phyloP scores from a whole-genome alignment of 495 filamentous ascomycete genomes.

The Hypoxylon trugodes region DNA sequence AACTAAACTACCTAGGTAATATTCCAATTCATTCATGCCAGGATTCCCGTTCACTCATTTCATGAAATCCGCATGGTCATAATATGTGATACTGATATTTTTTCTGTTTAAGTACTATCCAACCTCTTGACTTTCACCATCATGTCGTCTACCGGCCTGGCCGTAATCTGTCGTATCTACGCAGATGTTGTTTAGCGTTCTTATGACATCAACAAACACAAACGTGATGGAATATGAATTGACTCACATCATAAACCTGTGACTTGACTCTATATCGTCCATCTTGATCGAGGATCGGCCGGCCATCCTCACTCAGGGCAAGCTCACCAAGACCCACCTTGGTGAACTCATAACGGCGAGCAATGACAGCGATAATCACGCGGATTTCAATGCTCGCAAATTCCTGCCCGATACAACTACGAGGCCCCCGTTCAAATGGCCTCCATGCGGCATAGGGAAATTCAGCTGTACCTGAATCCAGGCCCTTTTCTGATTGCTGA shows the following conservation, averaged over 20 bases:
- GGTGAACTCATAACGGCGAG: constrained; percentile 52
- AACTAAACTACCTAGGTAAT: too few relatives aligned
- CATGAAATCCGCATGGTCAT: too few relatives aligned
- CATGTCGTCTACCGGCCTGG: too few relatives aligned
- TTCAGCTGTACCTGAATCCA: not conserved
- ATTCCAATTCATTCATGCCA: too few relatives aligned
- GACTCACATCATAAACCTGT: constrained; percentile 56
- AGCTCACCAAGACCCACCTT: constrained; percentile 57
- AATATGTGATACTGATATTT: too few relatives aligned
- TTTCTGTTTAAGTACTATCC: too few relatives aligned
- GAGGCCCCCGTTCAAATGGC: constrained; percentile 63
- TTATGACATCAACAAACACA: too few relatives aligned
- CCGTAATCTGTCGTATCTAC: too few relatives aligned
- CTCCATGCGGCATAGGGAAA: constrained; percentile 56
- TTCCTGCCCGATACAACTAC: constrained; percentile 66
- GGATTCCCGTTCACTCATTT: too few relatives aligned
- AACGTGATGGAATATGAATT: too few relatives aligned
- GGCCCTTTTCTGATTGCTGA: not conserved
- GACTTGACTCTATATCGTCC: constrained; percentile 46
- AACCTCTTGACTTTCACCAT: too few relatives aligned
- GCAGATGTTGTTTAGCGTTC: too few relatives aligned
- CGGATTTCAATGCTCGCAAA: constrained; percentile 56
- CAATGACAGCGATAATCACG: constrained; percentile 50
- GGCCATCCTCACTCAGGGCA: not conserved
- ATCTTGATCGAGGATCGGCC: not conserved